Evolutionary conservation across 768 basidiomycete genomes (phyloP), one percentile per base, ranked within the genome.

Genomic region (Hydnomerulius pinastri): DNA sequence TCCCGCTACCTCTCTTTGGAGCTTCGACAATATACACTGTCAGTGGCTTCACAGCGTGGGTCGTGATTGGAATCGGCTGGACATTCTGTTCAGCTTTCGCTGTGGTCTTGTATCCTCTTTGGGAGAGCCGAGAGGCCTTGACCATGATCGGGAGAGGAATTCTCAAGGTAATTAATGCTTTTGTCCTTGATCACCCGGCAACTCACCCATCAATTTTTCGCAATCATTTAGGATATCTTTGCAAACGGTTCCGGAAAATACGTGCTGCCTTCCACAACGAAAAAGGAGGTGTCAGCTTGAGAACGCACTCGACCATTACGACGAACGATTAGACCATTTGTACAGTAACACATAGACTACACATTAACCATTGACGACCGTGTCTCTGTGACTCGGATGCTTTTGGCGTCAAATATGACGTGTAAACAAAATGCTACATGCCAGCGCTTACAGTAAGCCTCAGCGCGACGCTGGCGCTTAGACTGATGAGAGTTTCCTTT

Each of bases 1-100:
- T 97, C 46, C 95, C 93, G 0, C 69, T 97, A 2, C 92, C 92
- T 2, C 75, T 95, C 7, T 96, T 96, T 76, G 90, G 88, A 64
- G 85, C 90, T 0, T 77, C 79, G 35, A 86, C 88, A 25, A 71
- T 93, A 20, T 93, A 82, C 53, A 77, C 79, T 20, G 74, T 79
- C 33, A 57, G 69, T 9, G 89, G 87, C 5, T 75, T 92, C 50
- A 79, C 82, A 0, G 86, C 80, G 0, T 97, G 92, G 92, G 86
- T 96, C 7, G 70, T 80, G 36, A 72, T 95, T 48, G 87, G 89
- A 2, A 85, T 97, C 51, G 72, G 86, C 29, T 97, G 93, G 93
- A 75, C 86, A 18, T 94, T 95, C 69, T 72, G 77, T 43, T 92
- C 90, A 1, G 74, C 83, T 4, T 76, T 86, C 52, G 73, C 81